These are phyloP conservation scores for Pneumocystis canis DNA, from an alignment of 1,139 yeast species.

Conservation along the genomic window DNA sequence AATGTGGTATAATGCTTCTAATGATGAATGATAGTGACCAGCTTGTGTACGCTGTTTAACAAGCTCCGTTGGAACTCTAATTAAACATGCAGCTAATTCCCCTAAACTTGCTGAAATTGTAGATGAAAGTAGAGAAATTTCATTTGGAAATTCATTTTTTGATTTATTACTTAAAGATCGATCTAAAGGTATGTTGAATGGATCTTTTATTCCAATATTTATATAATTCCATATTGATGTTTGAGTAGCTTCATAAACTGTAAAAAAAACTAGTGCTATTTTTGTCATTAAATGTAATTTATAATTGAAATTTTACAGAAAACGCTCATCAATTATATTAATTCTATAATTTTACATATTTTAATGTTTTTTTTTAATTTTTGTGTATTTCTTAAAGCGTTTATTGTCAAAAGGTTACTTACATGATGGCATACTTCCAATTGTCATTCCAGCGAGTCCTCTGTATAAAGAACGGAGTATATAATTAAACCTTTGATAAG, in stretches of 20 bases:
- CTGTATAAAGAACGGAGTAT: constrained; percentile 38
- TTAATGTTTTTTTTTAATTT: not conserved
- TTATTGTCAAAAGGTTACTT: constrained; percentile 1
- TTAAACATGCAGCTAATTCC: constrained; percentile 82
- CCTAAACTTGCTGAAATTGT: constrained; percentile 83
- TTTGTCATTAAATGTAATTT: not conserved
- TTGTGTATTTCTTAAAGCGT: not conserved
- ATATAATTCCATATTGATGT: not conserved
- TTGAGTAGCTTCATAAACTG: not conserved
- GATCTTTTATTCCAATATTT: not conserved
- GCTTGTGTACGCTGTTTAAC: constrained; percentile 92
- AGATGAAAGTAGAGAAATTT: constrained; percentile 28
- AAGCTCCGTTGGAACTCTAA: constrained; percentile 93
- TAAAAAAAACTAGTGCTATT: not conserved
- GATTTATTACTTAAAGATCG: not conserved
- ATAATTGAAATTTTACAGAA: not conserved
- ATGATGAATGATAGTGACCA: constrained; percentile 39
- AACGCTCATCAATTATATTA: too few relatives aligned
- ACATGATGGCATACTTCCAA: constrained; percentile 78
- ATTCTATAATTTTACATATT: not conserved
- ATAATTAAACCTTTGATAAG: not conserved
- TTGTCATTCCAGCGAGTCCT: constrained; percentile 85
- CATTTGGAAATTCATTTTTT: not conserved
- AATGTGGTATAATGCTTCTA: constrained; percentile 49
- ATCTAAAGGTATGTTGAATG: not conserved